Conservation (phyloP, 495 filamentous ascomycete species). For the Penicillium cataractarum region DNA sequence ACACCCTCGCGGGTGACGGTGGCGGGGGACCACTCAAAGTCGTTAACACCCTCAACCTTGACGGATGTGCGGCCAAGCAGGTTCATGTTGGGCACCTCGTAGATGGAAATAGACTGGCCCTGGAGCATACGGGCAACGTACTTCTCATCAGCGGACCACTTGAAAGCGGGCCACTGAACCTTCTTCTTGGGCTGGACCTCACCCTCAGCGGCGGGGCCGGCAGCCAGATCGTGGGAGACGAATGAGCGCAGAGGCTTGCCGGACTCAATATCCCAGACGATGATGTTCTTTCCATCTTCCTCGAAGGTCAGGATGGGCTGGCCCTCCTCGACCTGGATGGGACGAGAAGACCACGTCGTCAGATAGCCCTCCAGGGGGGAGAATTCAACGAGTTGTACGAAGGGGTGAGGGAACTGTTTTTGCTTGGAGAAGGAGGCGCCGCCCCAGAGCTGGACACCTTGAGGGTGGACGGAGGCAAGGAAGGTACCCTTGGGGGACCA, state of each 20-base stretch:
- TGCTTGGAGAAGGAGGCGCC: slow-evolving; percentile 86
- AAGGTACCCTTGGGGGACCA: slow-evolving; percentile 96
- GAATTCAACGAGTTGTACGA: slow-evolving; percentile 93
- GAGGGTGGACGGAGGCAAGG: slow-evolving; percentile 89
- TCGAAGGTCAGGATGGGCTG: slow-evolving; percentile 75
- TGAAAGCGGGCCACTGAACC: slow-evolving; percentile 97
- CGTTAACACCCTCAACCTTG: slow-evolving; percentile 94
- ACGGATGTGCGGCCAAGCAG: slow-evolving; percentile 85
- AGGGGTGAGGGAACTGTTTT: slow-evolving; percentile 91
- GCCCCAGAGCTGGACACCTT: slow-evolving; percentile 97
- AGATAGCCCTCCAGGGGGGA: slow-evolving; percentile 92
- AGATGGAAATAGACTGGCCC: slow-evolving; percentile 87
- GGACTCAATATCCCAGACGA: slow-evolving; percentile 96
- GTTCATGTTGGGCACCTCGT: slow-evolving; percentile 91
- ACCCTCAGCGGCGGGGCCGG: slow-evolving; percentile 57
- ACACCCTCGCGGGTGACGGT: slow-evolving; percentile 75
- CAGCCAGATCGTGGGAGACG: slow-evolving; percentile 75
- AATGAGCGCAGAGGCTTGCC: slow-evolving; percentile 91
- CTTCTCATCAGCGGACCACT: slow-evolving; percentile 97
- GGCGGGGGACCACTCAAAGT: slow-evolving; percentile 96
- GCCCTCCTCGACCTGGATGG: slow-evolving; percentile 88
- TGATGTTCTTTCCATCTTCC: slow-evolving; percentile 98
- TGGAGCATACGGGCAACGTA: slow-evolving; percentile 93
- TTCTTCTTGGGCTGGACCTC: slow-evolving; percentile 83
- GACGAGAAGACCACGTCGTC: slow-evolving; percentile 93